These are phyloP conservation scores for Allium fistulosum DNA, from an alignment of 106 monocot genomes.

Conservation along the genomic window DNA sequence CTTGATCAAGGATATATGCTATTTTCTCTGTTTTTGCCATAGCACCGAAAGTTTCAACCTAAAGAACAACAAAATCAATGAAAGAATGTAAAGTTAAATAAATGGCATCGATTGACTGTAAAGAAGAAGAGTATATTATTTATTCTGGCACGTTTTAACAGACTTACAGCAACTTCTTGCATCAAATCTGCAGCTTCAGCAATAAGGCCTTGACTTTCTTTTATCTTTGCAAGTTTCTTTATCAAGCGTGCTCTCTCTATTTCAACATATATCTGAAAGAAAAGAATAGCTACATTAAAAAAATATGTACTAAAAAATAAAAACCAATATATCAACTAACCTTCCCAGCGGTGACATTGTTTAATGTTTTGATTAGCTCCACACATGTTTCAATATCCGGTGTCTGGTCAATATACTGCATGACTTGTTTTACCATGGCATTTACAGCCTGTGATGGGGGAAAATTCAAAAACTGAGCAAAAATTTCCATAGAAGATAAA, in stretches of 20 bases:
- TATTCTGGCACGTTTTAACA: too few relatives aligned
- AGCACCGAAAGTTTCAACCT: conserved; percentile 99
- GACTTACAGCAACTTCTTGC: conserved; percentile 98
- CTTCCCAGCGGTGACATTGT: conserved; percentile 95
- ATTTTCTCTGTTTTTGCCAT: conserved; percentile 99
- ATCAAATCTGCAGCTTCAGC: conserved; percentile 98
- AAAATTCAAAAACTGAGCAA: not conserved
- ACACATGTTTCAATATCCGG: conserved; percentile 81
- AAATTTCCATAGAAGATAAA: not conserved
- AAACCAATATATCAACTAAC: conserved; percentile 14
- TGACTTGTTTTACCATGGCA: conserved; percentile 98
- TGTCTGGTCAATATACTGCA: conserved; percentile 91
- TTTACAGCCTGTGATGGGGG: conserved; percentile 63
- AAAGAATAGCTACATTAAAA: not conserved
- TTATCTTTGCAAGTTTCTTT: conserved; percentile 96
- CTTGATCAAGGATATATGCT: conserved; percentile 98
- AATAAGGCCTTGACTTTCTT: conserved; percentile 93
- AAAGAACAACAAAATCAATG: conserved; percentile 2
- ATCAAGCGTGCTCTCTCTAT: conserved; percentile 92
- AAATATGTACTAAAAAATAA: not conserved
- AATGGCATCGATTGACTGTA: too few relatives aligned
- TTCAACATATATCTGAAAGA: conserved; percentile 87
- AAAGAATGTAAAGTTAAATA: not conserved
- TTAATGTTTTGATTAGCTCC: conserved; percentile 92
- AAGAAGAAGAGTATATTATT: not conserved